phyloP scores from a whole-genome alignment of 169 alveolate species.

The Perkinsus olseni region DNA sequence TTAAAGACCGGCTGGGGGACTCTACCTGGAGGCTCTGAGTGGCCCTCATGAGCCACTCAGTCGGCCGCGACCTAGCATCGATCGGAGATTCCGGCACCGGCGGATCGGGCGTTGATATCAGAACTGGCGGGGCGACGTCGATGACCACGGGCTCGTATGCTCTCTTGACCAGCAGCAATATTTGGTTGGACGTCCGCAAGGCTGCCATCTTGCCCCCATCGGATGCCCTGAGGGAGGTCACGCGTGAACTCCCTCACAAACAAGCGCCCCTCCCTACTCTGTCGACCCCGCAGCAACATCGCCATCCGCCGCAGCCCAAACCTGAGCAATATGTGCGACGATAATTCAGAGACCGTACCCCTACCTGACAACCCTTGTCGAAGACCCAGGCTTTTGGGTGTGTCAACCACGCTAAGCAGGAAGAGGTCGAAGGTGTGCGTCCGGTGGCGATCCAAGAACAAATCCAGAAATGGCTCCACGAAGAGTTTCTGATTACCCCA shows the following conservation, averaged over 20 bases:
- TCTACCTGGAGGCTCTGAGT: neutral
- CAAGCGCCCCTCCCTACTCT: neutral
- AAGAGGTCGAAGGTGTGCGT: neutral
- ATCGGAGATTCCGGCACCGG: neutral
- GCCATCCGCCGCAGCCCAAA: neutral
- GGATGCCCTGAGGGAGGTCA: neutral
- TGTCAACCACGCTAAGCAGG: neutral
- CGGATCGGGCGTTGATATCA: neutral
- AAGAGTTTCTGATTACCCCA: neutral
- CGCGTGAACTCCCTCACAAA: neutral
- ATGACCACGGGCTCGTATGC: neutral
- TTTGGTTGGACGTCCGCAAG: neutral
- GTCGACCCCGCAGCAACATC: neutral
- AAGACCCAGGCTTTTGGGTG: neutral
- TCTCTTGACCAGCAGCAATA: neutral
- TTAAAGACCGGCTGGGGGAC: neutral
- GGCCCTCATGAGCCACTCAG: neutral
- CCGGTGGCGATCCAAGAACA: neutral
- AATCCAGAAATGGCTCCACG: neutral
- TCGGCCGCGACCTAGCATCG: neutral
- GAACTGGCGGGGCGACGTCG: neutral
- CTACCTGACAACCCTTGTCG: neutral
- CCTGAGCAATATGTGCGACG: no score
- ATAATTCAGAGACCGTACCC: no score
- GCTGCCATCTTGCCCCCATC: neutral